Base-by-base conservation (phyloP, 1,284 basidiomycete genomes). In the Athelia psychrophila region DNA sequence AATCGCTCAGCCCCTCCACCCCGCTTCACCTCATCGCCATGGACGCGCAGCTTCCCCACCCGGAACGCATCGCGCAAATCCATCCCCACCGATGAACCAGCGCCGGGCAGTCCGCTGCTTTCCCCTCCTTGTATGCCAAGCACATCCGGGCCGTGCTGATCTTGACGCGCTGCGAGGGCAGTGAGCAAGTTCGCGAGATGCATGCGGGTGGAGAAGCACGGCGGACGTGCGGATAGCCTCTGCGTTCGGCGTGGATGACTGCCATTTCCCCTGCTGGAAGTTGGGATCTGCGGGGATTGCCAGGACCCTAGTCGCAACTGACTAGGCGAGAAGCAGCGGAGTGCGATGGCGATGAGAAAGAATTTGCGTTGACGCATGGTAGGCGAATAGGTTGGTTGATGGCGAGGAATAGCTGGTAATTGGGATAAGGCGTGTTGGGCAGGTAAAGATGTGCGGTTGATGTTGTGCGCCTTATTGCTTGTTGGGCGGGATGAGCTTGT, bases 281-380 rank as follows among this genome's bases (percentile, higher is more conserved):
- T n/a, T n/a, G n/a, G n/a, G n/a, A 61, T 99, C 96, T n/a, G 97
- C 91, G 96, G 96, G 3, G 98, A 92, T 73, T 99, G 96, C 91
- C 93, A 99, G 0, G 95, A 95, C 0, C 96, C 72, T 99, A 97
- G 68, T 99, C 96, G 48, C 97, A 84, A 9, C 91, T 86, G 53
- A 98, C 94, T 38, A 99, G 85, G 49, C 96, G 95, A 95, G 67
- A 99, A 89, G 45, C 88, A 83, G 49, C 96, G 85, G 67, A 99
- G 97, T 30, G 97, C 96, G 54, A 99, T 99, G 47, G 97, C 99
- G 71, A 99, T 96, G 49, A 99, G 80, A 85, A 98, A 99, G 16
- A 91, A 89, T 69, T 99, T 99, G 48, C 93, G 1, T 86, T 95
- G 45, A 99, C 96, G 10, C 89, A 87, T 1, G 96, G 97, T 13